Base-by-base conservation (phyloP, 2,329 filamentous ascomycete genomes). In the Diaporthe sp. region DNA sequence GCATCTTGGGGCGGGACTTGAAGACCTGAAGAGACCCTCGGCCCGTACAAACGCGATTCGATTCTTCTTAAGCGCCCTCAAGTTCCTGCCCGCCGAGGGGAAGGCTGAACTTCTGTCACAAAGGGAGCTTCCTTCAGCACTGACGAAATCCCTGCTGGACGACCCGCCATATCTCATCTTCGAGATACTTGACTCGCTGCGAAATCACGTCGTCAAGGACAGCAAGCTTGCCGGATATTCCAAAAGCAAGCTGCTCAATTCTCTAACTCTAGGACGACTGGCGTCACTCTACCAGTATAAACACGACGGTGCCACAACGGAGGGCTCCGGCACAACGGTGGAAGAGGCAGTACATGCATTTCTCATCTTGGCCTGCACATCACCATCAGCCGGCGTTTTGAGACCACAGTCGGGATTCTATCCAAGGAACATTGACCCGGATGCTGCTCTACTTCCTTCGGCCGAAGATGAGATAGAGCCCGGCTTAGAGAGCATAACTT, bases 51-150 rank as follows among this genome's bases (percentile, higher is more conserved):
- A 96, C 81, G 94, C 96, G 12, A 89, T 98, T 72, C 91, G 93
- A 55, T 96, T 98, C 82, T 87, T 98, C 46, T 85, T 98, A 76
- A 92, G 93, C 34, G 92, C 95, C 77, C 86, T 99, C 77, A 94
- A 92, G 80, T 94, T 95, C 79, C 89, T 98, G 74, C 92, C 94
- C 77, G 87, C 92, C 7, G 91, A 94, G 76, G 92, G 93, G 19
- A 98, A 97, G 84, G 92, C 89, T 34, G 96, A 98, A 80, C 89
- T 99, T 7, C 86, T 99, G 87, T 93, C 92, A 49, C 94, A 97
- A 81, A 90, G 91, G 77, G 93, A 93, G 77, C 85, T 95, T 25
- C 89, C 94, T 39, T 89, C 90, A 72, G 90, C 92, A 39, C 86
- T 98, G 44, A 94, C 97, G 65, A 94, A 94, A 79, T 90, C 94